Percentiles rank a stretch among this genome's conserved stretches.
Evolutionary conservation across 495 filamentous ascomycete species (phyloP).

Genomic region (Rhizodiscina lignyota): DNA sequence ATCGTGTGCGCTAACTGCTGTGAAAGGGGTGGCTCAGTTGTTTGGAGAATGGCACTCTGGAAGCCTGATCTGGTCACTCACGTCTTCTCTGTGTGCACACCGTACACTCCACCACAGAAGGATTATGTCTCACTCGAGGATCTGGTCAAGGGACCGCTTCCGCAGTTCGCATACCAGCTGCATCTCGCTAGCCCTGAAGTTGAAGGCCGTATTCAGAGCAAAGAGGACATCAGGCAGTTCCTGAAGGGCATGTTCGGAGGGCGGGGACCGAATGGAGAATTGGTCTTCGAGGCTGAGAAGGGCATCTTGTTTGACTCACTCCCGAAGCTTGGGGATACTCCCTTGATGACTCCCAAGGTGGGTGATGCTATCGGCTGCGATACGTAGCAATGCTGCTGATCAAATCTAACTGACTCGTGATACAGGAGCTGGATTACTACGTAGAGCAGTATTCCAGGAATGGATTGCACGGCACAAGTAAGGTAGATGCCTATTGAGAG

Average conservation of each 20-base stretch:
- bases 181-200: constrained; percentile 53
- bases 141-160: constrained; percentile 35
- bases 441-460: constrained; percentile 47
- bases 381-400: constrained; percentile 1
- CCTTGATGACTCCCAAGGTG: constrained; percentile 43
- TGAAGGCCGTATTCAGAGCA: constrained; percentile 37
- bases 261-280: constrained; percentile 32
- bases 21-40: no score
- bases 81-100: constrained; percentile 67
- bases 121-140: constrained; percentile 33
- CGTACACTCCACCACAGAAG: constrained; percentile 38
- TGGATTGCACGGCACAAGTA: constrained; percentile 62
- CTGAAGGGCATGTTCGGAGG: constrained; percentile 56
- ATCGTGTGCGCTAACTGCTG: no score
- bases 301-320: constrained; percentile 44
- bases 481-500: constrained; percentile 5
- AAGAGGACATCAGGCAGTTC: constrained; percentile 46
- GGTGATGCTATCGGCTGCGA: constrained; percentile 9
- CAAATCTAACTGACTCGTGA: neutral
- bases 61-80: constrained; percentile 53
- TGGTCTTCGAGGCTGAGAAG: constrained; percentile 31
- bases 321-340: constrained; percentile 26
- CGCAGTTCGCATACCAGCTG: constrained; percentile 73
- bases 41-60: constrained; percentile 46
- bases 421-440: constrained; percentile 60